Percentiles rank a stretch among this genome's conserved stretches.
phyloP scores from a whole-genome alignment of 345 rosid species.

The Pugionium cornutum region DNA sequence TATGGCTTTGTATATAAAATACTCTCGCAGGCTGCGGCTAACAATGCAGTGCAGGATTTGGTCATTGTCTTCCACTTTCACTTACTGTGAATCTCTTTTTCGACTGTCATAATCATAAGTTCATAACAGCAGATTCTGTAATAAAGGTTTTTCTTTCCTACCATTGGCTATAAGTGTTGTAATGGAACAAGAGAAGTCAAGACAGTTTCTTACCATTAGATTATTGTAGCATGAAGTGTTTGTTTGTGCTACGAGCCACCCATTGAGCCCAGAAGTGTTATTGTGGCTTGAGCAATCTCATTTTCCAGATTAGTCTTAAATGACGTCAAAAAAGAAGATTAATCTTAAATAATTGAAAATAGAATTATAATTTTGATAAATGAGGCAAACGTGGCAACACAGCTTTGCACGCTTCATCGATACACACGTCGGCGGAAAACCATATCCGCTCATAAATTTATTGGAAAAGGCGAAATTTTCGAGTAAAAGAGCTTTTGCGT shows the following conservation, averaged over 20 bases:
- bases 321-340: too few species aligned
- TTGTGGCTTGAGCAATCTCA: not conserved
- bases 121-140: not conserved
- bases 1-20: constrained; percentile 10
- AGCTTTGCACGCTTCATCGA: constrained; percentile 38
- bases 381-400: constrained; percentile 44
- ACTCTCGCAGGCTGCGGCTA: not conserved
- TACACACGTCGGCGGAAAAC: constrained; percentile 35
- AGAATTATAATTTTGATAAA: not conserved
- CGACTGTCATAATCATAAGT: not conserved
- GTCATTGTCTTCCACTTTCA: constrained; percentile 4
- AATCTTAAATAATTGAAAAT: not conserved
- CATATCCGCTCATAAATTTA: constrained; percentile 36
- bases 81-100: not conserved
- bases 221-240: constrained; percentile 13
- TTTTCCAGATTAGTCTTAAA: not conserved
- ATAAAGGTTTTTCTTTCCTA: constrained; percentile 9
- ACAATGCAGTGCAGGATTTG: constrained; percentile 14
- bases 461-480: not conserved
- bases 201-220: constrained; percentile 1
- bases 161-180: constrained; percentile 4
- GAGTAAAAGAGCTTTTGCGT: not conserved
- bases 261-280: not conserved
- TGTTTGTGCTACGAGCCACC: constrained; percentile 16
- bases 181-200: constrained; percentile 6